Base-by-base conservation (phyloP, 179 eudicot genomes). In the Drosera spatulata region DNA sequence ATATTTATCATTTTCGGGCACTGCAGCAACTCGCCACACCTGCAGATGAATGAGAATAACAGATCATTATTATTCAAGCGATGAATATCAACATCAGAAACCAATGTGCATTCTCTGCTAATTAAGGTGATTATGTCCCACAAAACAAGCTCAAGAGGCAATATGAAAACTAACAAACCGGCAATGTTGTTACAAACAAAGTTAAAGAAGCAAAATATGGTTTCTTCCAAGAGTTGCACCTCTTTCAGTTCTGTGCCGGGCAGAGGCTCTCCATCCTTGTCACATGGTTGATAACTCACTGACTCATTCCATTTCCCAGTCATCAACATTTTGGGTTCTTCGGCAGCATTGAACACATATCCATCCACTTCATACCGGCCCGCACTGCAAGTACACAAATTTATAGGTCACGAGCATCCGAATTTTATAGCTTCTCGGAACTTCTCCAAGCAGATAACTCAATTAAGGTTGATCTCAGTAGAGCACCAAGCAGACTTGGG, bases 351-450 rank as follows among this genome's bases (percentile, higher is more conserved):
- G 69, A 89, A 93, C 4, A 93, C 97, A 69, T 93, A 93, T 56
- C 99, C 97, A 79, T 93, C 99, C 58, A 93, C 94, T 77, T 93
- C 99, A 83, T 79, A 93, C 39, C 99, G 87, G 65, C 93, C 93
- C 74, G 99, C 88, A 22, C 99, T 93, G 78, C 75, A 71, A 50
- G 47, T 22, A 45, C n/a, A 53, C 2, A 38, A 50, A 22, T 10
- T 39, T 39, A 49, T 12, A 49, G 3, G 56, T 55, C 4, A 50
- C 22, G 41, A 7, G 37, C n/a, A 22, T 22, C 33, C 33, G 33
- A 22, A 22, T 22, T 22, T 22, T 22, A 22, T 22, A 22, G 33
- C 33, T 22, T 22, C 33, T 22, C 33, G 33, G 33, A 22, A 22
- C 33, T 22, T 22, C 33, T 22, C 33, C 33, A 22, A 22, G 33